Evolutionary conservation across 495 filamentous ascomycete species (phyloP).

Genomic region (Penicillium turbatum): DNA sequence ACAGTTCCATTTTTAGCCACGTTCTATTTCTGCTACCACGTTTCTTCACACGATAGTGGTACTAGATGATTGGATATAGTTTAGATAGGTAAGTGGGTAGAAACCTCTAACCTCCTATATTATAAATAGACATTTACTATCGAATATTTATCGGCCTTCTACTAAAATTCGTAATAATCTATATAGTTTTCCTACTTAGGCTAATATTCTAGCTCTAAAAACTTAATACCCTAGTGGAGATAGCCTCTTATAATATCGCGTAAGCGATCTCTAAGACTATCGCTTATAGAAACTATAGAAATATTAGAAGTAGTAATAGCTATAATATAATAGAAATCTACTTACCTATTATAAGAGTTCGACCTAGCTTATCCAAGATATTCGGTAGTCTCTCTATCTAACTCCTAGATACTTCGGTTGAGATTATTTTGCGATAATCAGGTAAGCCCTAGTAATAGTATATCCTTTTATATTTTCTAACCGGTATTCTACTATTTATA

Average conservation of each 20-base stretch:
- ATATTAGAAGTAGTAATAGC: constrained; percentile 3
- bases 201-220: constrained; percentile 22
- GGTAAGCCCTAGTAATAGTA: constrained; percentile 16
- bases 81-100: too few relatives aligned
- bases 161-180: not conserved
- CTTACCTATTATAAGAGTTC: constrained; percentile 21
- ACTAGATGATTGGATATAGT: too few relatives aligned
- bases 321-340: not conserved
- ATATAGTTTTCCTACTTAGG: not conserved
- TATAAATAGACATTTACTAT: too few relatives aligned
- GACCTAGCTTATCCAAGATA: constrained; percentile 17
- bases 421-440: constrained; percentile 17
- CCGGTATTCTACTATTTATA: constrained; percentile 5
- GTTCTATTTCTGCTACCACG: too few relatives aligned
- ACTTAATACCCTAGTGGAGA: constrained; percentile 13
- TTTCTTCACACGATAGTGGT: too few relatives aligned
- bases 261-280: constrained; percentile 14
- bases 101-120: too few relatives aligned
- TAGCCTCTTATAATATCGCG: constrained; percentile 10
- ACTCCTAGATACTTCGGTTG: constrained; percentile 13
- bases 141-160: too few relatives aligned
- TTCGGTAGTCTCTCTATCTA: constrained; percentile 18
- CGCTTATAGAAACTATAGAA: constrained; percentile 10
- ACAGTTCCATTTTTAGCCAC: too few relatives aligned
- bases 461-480: constrained; percentile 16